A percentile compares a stretch with the other conserved stretches of the same genome.
Evolutionary conservation across 2,329 filamentous ascomycete genomes (phyloP).

Genomic region (Apiospora kogelbergensis): DNA sequence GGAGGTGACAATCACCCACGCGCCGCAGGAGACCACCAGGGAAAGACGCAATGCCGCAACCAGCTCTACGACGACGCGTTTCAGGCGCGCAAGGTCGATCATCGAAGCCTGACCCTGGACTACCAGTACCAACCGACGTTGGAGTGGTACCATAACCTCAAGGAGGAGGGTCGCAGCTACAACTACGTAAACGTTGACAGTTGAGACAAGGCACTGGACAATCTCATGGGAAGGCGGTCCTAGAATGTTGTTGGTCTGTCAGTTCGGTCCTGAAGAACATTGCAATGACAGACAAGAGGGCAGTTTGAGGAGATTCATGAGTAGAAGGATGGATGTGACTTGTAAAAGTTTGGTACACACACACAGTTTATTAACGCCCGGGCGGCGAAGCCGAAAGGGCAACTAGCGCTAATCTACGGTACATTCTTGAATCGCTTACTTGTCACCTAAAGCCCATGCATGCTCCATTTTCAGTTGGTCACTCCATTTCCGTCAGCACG

Average conservation of each 20-base stretch:
- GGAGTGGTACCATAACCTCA: constrained; percentile 52
- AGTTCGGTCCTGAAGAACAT: neutral
- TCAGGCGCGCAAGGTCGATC: constrained; percentile 19
- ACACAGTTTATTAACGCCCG: too few species aligned
- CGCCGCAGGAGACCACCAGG: constrained; percentile 34
- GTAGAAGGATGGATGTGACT: too few species aligned
- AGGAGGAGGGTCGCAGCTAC: constrained; percentile 46
- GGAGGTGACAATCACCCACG: constrained; percentile 46
- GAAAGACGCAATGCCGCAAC: constrained; percentile 33
- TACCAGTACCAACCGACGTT: constrained; percentile 48
- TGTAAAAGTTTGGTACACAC: neutral
- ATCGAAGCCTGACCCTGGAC: constrained; percentile 25
- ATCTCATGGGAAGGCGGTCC: neutral
- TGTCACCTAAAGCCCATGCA: too few species aligned
- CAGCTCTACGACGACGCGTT: constrained; percentile 40
- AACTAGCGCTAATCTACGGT: too few species aligned
- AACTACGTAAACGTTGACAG: constrained; percentile 47
- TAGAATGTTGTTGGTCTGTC: neutral
- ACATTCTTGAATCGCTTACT: too few species aligned
- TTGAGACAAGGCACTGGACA: constrained; percentile 34
- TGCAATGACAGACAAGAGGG: neutral
- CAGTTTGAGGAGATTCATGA: neutral
- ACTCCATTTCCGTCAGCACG: too few species aligned
- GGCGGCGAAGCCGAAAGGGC: too few species aligned
- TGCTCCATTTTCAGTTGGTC: too few species aligned